Evolutionary conservation across 441 rosid species (phyloP).

Genomic region (Euphorbia schlechtendalii): DNA sequence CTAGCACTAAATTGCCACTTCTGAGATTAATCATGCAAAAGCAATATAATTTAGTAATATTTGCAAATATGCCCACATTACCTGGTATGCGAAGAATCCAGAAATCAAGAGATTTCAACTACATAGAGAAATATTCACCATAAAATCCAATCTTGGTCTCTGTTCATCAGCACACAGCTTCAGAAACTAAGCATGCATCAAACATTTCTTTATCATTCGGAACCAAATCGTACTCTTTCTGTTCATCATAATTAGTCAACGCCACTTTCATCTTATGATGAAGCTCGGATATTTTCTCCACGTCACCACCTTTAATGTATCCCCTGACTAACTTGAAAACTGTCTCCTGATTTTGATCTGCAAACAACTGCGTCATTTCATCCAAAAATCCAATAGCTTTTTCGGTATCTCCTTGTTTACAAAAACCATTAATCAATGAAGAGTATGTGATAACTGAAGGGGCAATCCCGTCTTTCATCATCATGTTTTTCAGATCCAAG

Average conservation of each 20-base stretch:
- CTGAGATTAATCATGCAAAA: constrained; percentile 6
- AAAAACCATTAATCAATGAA: constrained; percentile 32
- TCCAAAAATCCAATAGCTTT: constrained; percentile 28
- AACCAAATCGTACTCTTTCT: constrained; percentile 18
- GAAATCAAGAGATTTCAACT: not conserved
- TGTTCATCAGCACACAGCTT: constrained; percentile 27
- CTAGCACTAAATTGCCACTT: not conserved
- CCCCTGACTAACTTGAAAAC: constrained; percentile 19
- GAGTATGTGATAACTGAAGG: constrained; percentile 34
- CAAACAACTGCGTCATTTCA: constrained; percentile 24
- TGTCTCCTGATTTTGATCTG: constrained; percentile 21
- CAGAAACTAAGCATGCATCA: constrained; percentile 18
- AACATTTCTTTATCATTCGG: constrained; percentile 19
- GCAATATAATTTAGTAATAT: constrained; percentile 8
- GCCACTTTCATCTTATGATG: constrained; percentile 20
- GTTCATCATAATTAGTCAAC: constrained; percentile 14
- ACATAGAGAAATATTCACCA: not conserved
- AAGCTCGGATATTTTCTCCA: constrained; percentile 22
- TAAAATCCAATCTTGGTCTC: not conserved
- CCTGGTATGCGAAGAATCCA: constrained; percentile 11
- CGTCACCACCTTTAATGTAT: constrained; percentile 16
- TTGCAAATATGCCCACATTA: not conserved
- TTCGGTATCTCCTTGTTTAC: constrained; percentile 32
- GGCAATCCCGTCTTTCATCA: constrained; percentile 44
- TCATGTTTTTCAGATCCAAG: constrained; percentile 39